A percentile compares a stretch with the other conserved stretches of the same genome.
These are phyloP conservation scores for Isabelozyma rhagii DNA, from an alignment of 805 yeast genomes.

Conservation along the genomic window DNA sequence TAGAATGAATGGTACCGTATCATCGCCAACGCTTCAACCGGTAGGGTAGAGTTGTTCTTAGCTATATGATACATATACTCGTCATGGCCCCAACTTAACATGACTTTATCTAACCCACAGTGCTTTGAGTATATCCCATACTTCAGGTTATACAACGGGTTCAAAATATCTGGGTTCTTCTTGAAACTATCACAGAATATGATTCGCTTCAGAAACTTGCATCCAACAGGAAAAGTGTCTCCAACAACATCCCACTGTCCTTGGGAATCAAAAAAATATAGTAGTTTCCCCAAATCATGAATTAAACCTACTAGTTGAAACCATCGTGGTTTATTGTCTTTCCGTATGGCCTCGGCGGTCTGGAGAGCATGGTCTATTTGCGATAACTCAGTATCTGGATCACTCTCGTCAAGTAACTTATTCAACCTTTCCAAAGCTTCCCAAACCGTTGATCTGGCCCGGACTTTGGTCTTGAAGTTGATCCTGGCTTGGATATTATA, in stretches of 20 bases:
- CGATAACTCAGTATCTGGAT: constrained; percentile 72
- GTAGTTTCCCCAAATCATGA: constrained; percentile 67
- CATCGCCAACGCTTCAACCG: constrained; percentile 69
- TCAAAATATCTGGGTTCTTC: constrained; percentile 56
- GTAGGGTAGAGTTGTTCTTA: constrained; percentile 58
- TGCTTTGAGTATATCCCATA: constrained; percentile 62
- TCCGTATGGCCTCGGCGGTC: constrained; percentile 70
- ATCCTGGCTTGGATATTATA: constrained; percentile 69
- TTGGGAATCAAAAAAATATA: constrained; percentile 66
- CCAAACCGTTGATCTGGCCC: constrained; percentile 72
- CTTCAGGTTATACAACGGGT: constrained; percentile 64
- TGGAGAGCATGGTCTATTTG: constrained; percentile 75
- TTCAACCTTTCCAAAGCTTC: constrained; percentile 63
- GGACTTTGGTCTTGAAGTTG: constrained; percentile 62
- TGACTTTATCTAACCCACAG: constrained; percentile 67
- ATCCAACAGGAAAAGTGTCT: constrained; percentile 75
- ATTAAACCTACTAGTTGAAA: constrained; percentile 71
- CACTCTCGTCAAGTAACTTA: constrained; percentile 64
- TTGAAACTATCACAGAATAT: constrained; percentile 60
- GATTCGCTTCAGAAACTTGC: constrained; percentile 56
- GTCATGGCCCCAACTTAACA: constrained; percentile 79
- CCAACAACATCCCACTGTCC: constrained; percentile 85
- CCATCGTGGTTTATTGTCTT: constrained; percentile 70
- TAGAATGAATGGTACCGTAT: constrained; percentile 72
- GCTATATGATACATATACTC: constrained; percentile 76